Evolutionary conservation across 2,329 filamentous ascomycete genomes (phyloP).

Genomic region (Teratosphaeria epicoccoides): DNA sequence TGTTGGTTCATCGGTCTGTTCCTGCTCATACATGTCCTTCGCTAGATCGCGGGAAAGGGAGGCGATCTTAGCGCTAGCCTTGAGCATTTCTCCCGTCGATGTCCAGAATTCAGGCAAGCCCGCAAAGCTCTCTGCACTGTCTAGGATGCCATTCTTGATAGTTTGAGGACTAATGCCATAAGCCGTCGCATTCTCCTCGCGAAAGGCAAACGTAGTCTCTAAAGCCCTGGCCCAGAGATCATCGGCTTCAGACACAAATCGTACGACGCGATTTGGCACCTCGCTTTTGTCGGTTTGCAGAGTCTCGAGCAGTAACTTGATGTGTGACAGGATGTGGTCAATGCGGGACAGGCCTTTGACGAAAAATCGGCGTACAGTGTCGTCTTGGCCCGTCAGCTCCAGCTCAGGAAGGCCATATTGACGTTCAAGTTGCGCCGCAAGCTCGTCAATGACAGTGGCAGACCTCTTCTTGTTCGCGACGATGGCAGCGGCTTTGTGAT

Average conservation of each 20-base stretch:
- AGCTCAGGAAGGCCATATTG: constrained; percentile 61
- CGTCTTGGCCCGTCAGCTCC: constrained; percentile 57
- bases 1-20: constrained; percentile 17
- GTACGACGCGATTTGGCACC: constrained; percentile 34
- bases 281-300: constrained; percentile 12
- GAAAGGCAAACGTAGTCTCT: constrained; percentile 57
- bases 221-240: constrained; percentile 59
- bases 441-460: constrained; percentile 60
- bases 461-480: constrained; percentile 45
- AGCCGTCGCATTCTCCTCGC: constrained; percentile 53
- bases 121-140: constrained; percentile 47
- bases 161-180: constrained; percentile 65
- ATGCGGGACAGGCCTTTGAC: constrained; percentile 33
- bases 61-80: constrained; percentile 28
- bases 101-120: constrained; percentile 79
- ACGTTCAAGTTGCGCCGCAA: constrained; percentile 66
- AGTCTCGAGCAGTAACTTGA: constrained; percentile 11
- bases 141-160: constrained; percentile 39
- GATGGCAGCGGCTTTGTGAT: constrained; percentile 40
- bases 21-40: constrained; percentile 29
- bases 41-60: constrained; percentile 32
- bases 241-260: constrained; percentile 54
- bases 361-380: constrained; percentile 79
- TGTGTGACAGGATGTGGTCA: constrained; percentile 16
- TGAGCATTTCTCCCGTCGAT: constrained; percentile 45